Percentiles rank a stretch among this genome's conserved stretches.
phyloP scores from a whole-genome alignment of 2,329 filamentous ascomycete species.

The Aspergillus sp. region DNA sequence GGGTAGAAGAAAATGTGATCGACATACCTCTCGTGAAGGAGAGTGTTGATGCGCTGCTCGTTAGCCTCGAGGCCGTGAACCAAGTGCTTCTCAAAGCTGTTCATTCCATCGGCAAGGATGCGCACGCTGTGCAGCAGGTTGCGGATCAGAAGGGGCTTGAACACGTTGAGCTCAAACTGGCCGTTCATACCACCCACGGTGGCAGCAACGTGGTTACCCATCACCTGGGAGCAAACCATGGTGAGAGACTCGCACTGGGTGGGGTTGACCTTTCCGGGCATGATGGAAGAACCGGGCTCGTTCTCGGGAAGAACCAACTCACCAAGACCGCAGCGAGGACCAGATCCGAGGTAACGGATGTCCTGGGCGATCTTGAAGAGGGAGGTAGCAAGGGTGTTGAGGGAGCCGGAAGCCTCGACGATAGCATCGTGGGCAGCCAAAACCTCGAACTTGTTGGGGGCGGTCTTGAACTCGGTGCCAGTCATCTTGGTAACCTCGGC shows the following conservation, averaged over 20 bases:
- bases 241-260: constrained; percentile 97
- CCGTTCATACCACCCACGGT: constrained; percentile 96
- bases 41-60: constrained; percentile 81
- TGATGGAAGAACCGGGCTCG: constrained; percentile 95
- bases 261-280: constrained; percentile 99
- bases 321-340: constrained; percentile 89
- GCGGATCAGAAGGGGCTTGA: constrained; percentile 94
- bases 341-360: constrained; percentile 92
- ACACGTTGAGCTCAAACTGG: constrained; percentile 98
- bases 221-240: constrained; percentile 96
- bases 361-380: constrained; percentile 98
- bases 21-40: constrained; percentile 88
- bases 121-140: constrained; percentile 91
- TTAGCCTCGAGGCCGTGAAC: constrained; percentile 85
- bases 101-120: constrained; percentile 87
- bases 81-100: constrained; percentile 90
- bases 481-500: constrained; percentile 89
- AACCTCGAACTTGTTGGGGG: constrained; percentile 98
- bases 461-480: constrained; percentile 87
- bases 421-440: constrained; percentile 94
- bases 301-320: constrained; percentile 94
- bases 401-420: constrained; percentile 85
- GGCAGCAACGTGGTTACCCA: constrained; percentile 91
- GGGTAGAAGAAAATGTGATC: not conserved
- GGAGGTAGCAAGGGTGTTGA: constrained; percentile 88